Evolutionary conservation across 2,329 filamentous ascomycete species (phyloP).

Genomic region (Piedraia hortae): DNA sequence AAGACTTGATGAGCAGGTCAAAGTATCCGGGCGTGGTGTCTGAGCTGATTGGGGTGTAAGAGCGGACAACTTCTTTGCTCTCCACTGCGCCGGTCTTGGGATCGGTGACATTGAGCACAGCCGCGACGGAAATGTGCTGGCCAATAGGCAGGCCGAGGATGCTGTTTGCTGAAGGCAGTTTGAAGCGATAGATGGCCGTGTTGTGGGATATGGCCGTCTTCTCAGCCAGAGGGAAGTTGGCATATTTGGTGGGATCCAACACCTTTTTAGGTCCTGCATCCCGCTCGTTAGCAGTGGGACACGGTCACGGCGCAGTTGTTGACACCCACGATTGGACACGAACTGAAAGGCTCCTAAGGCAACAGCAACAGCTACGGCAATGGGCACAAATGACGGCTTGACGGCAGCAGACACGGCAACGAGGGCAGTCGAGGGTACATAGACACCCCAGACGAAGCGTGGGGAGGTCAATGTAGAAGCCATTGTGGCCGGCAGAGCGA

Average conservation of each 20-base stretch:
- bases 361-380: constrained; percentile 38
- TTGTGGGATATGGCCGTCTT: constrained; percentile 95
- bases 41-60: constrained; percentile 75
- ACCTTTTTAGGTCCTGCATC: constrained; percentile 44
- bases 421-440: constrained; percentile 56
- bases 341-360: constrained; percentile 44
- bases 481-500: too few relatives aligned
- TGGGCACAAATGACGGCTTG: constrained; percentile 50
- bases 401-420: constrained; percentile 49
- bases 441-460: constrained; percentile 50
- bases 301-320: constrained; percentile 1
- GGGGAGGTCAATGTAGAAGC: too few relatives aligned
- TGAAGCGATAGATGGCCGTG: constrained; percentile 95
- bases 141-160: constrained; percentile 93
- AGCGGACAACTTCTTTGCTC: constrained; percentile 62
- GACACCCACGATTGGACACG: constrained; percentile 36
- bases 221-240: constrained; percentile 76
- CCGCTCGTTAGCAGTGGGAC: neutral
- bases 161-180: constrained; percentile 45
- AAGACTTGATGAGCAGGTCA: constrained; percentile 93
- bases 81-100: constrained; percentile 37
- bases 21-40: constrained; percentile 78
- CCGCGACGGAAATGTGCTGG: constrained; percentile 92
- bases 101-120: constrained; percentile 40
- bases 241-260: constrained; percentile 65